Evolutionary conservation across 176 grass and related monocot genomes (phyloP).

Genomic region (Triticum turgidum): DNA sequence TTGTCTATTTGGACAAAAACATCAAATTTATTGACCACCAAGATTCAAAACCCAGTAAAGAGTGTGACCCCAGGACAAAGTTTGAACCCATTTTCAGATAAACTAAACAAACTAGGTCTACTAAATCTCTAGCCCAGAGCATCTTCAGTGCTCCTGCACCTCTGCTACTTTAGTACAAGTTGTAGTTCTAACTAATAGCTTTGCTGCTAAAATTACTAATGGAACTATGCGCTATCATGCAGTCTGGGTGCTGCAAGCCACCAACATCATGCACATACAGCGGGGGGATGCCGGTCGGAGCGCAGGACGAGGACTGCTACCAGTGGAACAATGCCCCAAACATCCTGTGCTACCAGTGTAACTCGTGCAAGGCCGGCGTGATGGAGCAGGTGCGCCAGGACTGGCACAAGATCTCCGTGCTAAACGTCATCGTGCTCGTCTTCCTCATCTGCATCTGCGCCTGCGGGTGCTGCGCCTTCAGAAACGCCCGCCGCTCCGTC

Average conservation of each 20-base stretch:
- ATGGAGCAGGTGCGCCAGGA: conserved; percentile 84
- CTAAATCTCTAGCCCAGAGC: background rate
- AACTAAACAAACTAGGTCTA: background rate
- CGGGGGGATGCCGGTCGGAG: conserved; percentile 49
- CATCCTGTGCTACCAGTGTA: conserved; percentile 82
- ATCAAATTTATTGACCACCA: background rate
- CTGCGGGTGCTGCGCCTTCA: conserved; percentile 81
- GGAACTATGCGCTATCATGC: conserved; percentile 9
- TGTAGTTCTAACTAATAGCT: background rate
- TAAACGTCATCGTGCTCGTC: conserved; percentile 69
- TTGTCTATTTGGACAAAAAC: background rate
- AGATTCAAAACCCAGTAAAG: background rate
- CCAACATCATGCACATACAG: conserved; percentile 87
- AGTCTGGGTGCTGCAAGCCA: conserved; percentile 98
- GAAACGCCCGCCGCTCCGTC: conserved; percentile 61
- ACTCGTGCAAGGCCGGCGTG: conserved; percentile 93
- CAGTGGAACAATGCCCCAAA: conserved; percentile 80
- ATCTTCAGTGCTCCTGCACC: background rate
- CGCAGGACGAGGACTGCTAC: conserved; percentile 83
- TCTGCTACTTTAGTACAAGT: background rate
- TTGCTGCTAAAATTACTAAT: background rate
- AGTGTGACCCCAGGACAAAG: background rate
- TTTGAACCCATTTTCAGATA: background rate
- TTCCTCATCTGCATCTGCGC: conserved; percentile 66
- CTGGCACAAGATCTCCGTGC: conserved; percentile 87